Evolutionary conservation across 108 stramenopile genomes (phyloP).

Genomic region (Cyclotella choctawhatcheeana): DNA sequence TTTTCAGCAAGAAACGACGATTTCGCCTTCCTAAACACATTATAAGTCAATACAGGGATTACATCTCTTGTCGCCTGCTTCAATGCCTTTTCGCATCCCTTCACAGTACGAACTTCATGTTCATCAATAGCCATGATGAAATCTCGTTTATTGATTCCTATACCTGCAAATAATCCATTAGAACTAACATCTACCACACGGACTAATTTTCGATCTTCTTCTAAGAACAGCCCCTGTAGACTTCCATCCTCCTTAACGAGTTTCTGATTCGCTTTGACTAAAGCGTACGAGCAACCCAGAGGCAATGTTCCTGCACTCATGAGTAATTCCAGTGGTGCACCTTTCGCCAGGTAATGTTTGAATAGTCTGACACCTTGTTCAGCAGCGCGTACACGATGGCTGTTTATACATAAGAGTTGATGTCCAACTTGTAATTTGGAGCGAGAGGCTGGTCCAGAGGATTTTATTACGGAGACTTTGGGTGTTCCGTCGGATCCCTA

Average conservation of each 20-base stretch:
- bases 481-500: no score
- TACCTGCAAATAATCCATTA: constrained; percentile 2
- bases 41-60: constrained; percentile 19
- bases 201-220: constrained; percentile 1
- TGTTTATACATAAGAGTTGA: constrained; percentile 9
- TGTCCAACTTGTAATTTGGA: constrained; percentile 19
- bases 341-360: constrained; percentile 7
- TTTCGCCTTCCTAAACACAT: constrained; percentile 11
- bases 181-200: constrained; percentile 1
- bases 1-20: not conserved
- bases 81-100: constrained; percentile 10
- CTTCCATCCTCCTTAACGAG: constrained; percentile 6
- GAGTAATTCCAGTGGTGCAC: not conserved
- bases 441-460: no score
- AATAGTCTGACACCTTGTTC: constrained; percentile 14
- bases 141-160: constrained; percentile 21
- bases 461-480: no score
- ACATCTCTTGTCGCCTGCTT: constrained; percentile 4
- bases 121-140: constrained; percentile 9
- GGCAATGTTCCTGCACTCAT: constrained; percentile 8
- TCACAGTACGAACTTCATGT: not conserved
- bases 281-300: constrained; percentile 2
- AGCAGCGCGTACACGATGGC: constrained; percentile 6
- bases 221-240: constrained; percentile 20
- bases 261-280: not conserved